A percentile compares a stretch with the other conserved stretches of the same genome.
Conservation (phyloP, 805 yeast species). For the Saccharomycopsis fermentans region DNA sequence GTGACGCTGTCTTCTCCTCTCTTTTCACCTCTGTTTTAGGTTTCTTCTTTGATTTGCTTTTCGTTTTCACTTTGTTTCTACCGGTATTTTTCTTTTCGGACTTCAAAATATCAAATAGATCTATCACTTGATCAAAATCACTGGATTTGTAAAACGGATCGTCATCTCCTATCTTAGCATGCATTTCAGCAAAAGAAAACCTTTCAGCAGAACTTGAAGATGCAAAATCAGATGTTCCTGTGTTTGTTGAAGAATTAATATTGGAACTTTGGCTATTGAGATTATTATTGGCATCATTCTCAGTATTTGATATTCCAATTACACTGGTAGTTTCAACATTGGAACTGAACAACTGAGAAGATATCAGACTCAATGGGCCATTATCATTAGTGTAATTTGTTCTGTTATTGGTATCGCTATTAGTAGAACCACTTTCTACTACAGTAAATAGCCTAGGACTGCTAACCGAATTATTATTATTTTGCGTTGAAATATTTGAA, state of each 20-base stretch:
- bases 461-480: neutral
- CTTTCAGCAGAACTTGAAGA: neutral
- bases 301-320: neutral
- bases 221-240: neutral
- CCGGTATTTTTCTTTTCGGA: conserved; percentile 7
- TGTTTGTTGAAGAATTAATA: neutral
- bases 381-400: neutral
- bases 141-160: conserved; percentile 11
- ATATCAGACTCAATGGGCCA: neutral
- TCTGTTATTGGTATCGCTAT: neutral
- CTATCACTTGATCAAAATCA: conserved; percentile 14
- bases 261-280: neutral
- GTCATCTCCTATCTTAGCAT: conserved; percentile 6
- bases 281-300: neutral
- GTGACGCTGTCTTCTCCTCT: neutral
- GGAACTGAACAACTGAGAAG: neutral
- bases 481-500: neutral
- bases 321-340: neutral
- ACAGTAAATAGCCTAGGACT: neutral
- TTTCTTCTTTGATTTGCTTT: neutral
- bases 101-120: conserved; percentile 7
- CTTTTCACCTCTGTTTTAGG: neutral
- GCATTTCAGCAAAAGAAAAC: conserved; percentile 9
- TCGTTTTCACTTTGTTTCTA: neutral
- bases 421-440: neutral